A percentile compares a stretch with the other conserved stretches of the same genome.
Conservation (phyloP, 495 filamentous ascomycete genomes). For the Neurospora sp. region DNA sequence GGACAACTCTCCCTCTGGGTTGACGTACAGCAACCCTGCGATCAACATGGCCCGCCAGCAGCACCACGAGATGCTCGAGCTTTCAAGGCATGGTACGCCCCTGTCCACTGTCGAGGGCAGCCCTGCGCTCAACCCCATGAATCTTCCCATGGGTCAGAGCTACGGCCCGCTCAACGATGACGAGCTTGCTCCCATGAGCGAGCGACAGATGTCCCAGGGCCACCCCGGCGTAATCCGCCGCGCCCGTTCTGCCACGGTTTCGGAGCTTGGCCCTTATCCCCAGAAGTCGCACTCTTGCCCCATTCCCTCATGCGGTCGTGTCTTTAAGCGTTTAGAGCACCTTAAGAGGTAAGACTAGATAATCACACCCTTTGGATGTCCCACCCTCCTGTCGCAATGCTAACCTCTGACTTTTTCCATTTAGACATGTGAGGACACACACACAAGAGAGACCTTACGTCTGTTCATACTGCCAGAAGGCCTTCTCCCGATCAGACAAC, state of each 20-base stretch:
- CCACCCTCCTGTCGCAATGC: slow-evolving; percentile 32
- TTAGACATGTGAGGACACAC: slow-evolving; percentile 95
- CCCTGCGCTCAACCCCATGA: slow-evolving; percentile 58
- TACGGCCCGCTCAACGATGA: slow-evolving; percentile 54
- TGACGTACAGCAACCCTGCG: slow-evolving; percentile 54
- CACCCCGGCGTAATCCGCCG: slow-evolving; percentile 67
- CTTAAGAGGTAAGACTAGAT: slow-evolving; percentile 79
- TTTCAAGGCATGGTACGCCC: slow-evolving; percentile 84
- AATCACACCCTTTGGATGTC: slow-evolving; percentile 35
- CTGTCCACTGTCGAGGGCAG: slow-evolving; percentile 69
- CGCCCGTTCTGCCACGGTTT: slow-evolving; percentile 89
- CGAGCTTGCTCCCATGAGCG: slow-evolving; percentile 51
- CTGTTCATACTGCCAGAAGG: slow-evolving; percentile 95
- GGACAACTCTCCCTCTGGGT: slow-evolving; percentile 58
- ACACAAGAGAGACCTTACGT: slow-evolving; percentile 98
- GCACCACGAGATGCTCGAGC: slow-evolving; percentile 67
- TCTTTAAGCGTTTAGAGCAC: slow-evolving; percentile 98
- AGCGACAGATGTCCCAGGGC: slow-evolving; percentile 52
- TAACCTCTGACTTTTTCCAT: slow-evolving; percentile 42
- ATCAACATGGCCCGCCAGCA: slow-evolving; percentile 48
- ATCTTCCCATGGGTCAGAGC: slow-evolving; percentile 54
- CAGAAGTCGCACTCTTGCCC: slow-evolving; percentile 97
- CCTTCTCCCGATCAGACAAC: slow-evolving; percentile 96
- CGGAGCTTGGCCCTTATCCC: slow-evolving; percentile 93
- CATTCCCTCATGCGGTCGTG: slow-evolving; percentile 93